These are phyloP conservation scores for Dictyostelium firmibasis DNA, from an alignment of 78 protist genomes.

Conservation along the genomic window DNA sequence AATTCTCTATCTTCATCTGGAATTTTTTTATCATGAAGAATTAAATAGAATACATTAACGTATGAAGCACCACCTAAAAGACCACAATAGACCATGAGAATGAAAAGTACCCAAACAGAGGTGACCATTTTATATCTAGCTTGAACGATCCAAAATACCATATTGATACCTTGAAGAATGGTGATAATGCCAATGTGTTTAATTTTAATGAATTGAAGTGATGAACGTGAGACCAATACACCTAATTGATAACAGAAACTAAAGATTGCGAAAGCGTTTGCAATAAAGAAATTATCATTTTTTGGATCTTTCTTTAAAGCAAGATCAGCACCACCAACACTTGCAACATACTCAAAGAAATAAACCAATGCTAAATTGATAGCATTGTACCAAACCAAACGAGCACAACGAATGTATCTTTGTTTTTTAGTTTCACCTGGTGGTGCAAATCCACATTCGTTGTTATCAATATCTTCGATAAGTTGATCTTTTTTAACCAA, in stretches of 20 bases:
- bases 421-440: constrained; percentile 39
- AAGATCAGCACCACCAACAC: constrained; percentile 70
- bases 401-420: constrained; percentile 50
- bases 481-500: background rate
- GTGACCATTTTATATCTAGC: constrained; percentile 63
- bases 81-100: constrained; percentile 87
- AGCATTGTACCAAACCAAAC: constrained; percentile 41
- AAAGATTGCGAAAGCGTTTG: constrained; percentile 60
- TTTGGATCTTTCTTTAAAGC: background rate
- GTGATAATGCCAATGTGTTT: constrained; percentile 83
- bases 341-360: constrained; percentile 80
- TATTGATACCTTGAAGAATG: constrained; percentile 83
- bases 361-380: constrained; percentile 74
- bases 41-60: constrained; percentile 82
- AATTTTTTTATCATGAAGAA: constrained; percentile 66
- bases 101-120: constrained; percentile 60
- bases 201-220: constrained; percentile 77
- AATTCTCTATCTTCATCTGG: constrained; percentile 85
- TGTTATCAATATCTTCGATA: background rate
- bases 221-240: constrained; percentile 86
- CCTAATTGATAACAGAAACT: constrained; percentile 87
- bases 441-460: background rate
- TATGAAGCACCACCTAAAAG: constrained; percentile 91
- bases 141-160: constrained; percentile 85
- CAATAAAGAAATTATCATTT: background rate